Percentiles rank a stretch among this genome's conserved stretches.
Evolutionary conservation across 2,329 filamentous ascomycete species (phyloP).

Genomic region (Plenodomus tracheiphilus): DNA sequence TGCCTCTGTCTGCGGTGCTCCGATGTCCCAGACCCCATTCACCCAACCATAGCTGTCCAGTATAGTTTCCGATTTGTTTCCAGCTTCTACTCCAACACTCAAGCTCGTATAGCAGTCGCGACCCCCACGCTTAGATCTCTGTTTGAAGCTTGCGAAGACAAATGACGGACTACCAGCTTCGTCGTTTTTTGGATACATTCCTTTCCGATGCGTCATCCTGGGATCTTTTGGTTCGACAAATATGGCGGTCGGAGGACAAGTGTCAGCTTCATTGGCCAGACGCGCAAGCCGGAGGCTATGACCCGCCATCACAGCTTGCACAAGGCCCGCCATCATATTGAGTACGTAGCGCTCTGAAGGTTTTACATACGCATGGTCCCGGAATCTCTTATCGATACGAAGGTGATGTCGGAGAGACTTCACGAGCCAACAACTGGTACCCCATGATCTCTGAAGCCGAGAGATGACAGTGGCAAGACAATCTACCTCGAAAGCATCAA

Average conservation of each 20-base stretch:
- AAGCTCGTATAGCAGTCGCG: conserved; percentile 15
- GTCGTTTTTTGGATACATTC: not conserved
- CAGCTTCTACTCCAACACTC: conserved; percentile 3
- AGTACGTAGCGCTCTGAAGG: conserved; percentile 7
- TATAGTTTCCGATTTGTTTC: not conserved
- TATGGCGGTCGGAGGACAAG: conserved; percentile 7
- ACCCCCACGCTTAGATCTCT: conserved; percentile 3
- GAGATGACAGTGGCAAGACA: not conserved
- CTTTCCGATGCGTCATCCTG: not conserved
- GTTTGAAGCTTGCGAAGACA: conserved; percentile 20
- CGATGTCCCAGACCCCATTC: conserved; percentile 17
- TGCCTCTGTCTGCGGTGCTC: conserved; percentile 5
- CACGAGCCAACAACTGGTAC: not conserved
- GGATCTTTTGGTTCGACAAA: conserved; percentile 10
- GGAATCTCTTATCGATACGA: not conserved
- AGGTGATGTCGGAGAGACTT: not conserved
- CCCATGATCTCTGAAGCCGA: not conserved
- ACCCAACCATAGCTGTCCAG: conserved; percentile 16
- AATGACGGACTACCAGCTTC: not conserved
- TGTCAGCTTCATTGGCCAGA: conserved; percentile 2
- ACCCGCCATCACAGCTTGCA: conserved; percentile 6
- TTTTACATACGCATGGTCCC: not conserved
- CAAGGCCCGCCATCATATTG: conserved; percentile 11
- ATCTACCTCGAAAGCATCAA: too few species aligned
- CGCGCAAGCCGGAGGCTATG: conserved; percentile 9